phyloP scores from a whole-genome alignment of 225 moss, liverwort and hornwort genomes.

The Neckera pumila region DNA sequence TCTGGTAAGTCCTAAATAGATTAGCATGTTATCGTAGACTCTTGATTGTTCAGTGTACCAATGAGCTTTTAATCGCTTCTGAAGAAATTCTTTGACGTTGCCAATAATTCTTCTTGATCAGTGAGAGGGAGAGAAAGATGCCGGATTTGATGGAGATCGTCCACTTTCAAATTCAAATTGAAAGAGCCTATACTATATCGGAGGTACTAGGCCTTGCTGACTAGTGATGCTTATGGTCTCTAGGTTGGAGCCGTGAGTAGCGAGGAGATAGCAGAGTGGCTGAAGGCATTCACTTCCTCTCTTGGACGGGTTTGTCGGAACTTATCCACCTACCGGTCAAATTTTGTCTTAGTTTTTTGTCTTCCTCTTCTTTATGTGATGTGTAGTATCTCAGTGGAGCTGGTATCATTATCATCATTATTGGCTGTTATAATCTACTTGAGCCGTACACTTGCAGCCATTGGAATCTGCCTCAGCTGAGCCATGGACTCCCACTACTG shows the following conservation, averaged over 20 bases:
- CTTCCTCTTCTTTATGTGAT: neutral
- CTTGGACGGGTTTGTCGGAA: constrained; percentile 32
- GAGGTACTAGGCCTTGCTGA: neutral
- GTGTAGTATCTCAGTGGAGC: neutral
- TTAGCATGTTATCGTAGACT: neutral
- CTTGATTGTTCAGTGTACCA: neutral
- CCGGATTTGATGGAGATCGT: neutral
- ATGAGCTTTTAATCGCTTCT: neutral
- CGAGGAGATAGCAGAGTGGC: constrained; percentile 72
- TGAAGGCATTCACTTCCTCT: constrained; percentile 52
- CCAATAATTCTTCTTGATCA: neutral
- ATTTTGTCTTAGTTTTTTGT: neutral
- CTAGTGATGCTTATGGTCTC: neutral
- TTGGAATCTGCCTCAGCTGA: constrained; percentile 31
- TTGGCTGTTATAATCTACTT: neutral
- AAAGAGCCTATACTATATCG: neutral
- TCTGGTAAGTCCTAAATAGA: constrained; percentile 27
- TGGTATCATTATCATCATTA: neutral
- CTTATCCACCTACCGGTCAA: neutral
- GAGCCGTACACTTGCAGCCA: constrained; percentile 27
- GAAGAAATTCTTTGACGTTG: neutral
- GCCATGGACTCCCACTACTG: constrained; percentile 39
- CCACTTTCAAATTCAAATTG: neutral
- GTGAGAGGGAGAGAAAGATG: neutral
- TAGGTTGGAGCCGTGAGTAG: constrained; percentile 54